Conservation (phyloP, 2,329 filamentous ascomycete genomes). For the Cladosporium sp. region DNA sequence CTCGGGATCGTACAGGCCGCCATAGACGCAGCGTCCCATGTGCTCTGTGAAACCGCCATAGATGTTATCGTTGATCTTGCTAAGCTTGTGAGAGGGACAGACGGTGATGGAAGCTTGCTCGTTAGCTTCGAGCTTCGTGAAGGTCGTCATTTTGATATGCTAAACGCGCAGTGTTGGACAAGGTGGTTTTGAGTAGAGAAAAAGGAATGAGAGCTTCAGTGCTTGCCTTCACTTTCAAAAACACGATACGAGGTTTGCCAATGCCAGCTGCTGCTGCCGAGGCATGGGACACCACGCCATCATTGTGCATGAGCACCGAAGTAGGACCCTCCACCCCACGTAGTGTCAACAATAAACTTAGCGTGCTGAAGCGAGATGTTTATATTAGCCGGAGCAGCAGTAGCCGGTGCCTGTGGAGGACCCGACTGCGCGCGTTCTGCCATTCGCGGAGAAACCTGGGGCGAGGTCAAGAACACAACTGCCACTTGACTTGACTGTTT, state of each 20-base stretch:
- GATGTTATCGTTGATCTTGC: slow-evolving; percentile 73
- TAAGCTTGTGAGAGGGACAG: slow-evolving; percentile 60
- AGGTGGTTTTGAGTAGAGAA: neutral
- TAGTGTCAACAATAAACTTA: neutral
- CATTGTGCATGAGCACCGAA: neutral
- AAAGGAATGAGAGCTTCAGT: neutral
- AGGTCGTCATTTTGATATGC: slow-evolving; percentile 60
- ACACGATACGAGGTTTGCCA: slow-evolving; percentile 5
- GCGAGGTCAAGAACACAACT: neutral
- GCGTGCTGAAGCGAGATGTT: neutral
- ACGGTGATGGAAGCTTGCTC: slow-evolving; percentile 62
- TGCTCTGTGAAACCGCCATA: slow-evolving; percentile 88
- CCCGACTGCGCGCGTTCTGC: neutral
- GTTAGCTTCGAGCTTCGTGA: slow-evolving; percentile 61
- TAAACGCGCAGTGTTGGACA: neutral
- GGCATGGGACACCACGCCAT: neutral
- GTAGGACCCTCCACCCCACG: neutral
- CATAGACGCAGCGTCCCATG: slow-evolving; percentile 86
- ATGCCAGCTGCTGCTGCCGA: neutral
- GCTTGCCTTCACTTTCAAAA: neutral
- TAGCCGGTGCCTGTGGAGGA: neutral
- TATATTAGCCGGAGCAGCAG: slow-evolving; percentile 1
- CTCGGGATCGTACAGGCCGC: slow-evolving; percentile 75
- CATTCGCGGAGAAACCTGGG: slow-evolving; percentile 5
- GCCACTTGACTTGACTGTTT: neutral